Evolutionary conservation across 495 filamentous ascomycete species (phyloP).

Genomic region (Penicillium simplicissimum): DNA sequence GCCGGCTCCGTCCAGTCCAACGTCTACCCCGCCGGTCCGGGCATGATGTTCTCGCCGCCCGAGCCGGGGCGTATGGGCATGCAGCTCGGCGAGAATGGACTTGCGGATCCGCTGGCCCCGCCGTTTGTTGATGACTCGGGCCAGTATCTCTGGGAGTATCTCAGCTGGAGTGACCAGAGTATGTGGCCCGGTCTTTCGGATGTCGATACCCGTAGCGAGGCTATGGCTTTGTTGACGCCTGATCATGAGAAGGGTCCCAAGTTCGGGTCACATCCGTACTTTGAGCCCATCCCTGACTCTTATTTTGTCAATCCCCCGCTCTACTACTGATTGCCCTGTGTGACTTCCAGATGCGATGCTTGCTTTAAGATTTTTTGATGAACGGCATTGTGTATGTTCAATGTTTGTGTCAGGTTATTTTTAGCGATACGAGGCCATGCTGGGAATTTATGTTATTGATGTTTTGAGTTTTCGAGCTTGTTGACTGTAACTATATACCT

Average conservation of each 20-base stretch:
- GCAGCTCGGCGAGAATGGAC: slow-evolving; percentile 26
- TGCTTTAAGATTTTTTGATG: neutral
- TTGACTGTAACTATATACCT: slow-evolving; percentile 5
- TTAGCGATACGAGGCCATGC: slow-evolving; percentile 2
- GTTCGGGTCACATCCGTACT: slow-evolving; percentile 29
- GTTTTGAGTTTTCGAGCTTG: neutral
- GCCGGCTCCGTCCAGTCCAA: slow-evolving; percentile 4
- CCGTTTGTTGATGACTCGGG: slow-evolving; percentile 38
- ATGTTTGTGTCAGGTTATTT: slow-evolving; percentile 6
- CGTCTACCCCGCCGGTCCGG: slow-evolving; percentile 23
- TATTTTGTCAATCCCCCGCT: slow-evolving; percentile 35
- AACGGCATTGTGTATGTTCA: neutral
- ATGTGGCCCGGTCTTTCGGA: slow-evolving; percentile 39
- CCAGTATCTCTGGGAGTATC: slow-evolving; percentile 47
- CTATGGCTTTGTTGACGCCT: slow-evolving; percentile 28
- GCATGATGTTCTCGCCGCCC: slow-evolving; percentile 18
- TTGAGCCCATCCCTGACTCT: slow-evolving; percentile 31
- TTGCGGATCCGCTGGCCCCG: slow-evolving; percentile 29
- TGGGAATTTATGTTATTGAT: neutral
- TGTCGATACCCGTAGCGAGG: slow-evolving; percentile 30
- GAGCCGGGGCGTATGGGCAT: slow-evolving; percentile 25
- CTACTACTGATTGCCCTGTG: slow-evolving; percentile 15
- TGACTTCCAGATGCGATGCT: neutral
- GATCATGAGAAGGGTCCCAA: slow-evolving; percentile 36
- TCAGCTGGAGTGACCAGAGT: slow-evolving; percentile 45